Evolutionary conservation across 768 basidiomycete species (phyloP).

Genomic region (Tephrocybe rancida): DNA sequence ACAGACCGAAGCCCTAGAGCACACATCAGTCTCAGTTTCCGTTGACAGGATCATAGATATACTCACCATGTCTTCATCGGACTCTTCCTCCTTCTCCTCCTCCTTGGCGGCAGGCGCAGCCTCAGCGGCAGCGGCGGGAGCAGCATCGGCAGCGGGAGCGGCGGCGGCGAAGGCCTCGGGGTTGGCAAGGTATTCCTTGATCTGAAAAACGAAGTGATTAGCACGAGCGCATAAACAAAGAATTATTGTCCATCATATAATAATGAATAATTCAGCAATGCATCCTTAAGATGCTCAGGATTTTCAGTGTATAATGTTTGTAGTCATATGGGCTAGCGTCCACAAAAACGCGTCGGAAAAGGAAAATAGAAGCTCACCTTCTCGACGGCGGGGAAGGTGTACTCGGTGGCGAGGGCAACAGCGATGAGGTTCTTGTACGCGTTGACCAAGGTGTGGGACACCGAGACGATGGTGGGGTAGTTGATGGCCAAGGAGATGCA

Average conservation of each 20-base stretch:
- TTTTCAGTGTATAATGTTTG: conserved; percentile 72
- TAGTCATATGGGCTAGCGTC: conserved; percentile 28
- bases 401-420: conserved; percentile 87
- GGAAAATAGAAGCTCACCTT: conserved; percentile 78
- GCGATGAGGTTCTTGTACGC: conserved; percentile 98
- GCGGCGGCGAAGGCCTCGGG: conserved; percentile 95
- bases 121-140: conserved; percentile 51
- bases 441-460: conserved; percentile 95
- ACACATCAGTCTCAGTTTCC: conserved; percentile 7
- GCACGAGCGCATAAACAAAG: not conserved
- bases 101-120: conserved; percentile 54
- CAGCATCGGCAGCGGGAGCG: conserved; percentile 62
- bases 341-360: conserved; percentile 1
- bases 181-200: conserved; percentile 97
- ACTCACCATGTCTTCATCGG: conserved; percentile 88
- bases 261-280: conserved; percentile 30
- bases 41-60: not conserved
- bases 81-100: conserved; percentile 84
- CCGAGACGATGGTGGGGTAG: conserved; percentile 95
- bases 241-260: conserved; percentile 30
- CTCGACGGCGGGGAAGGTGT: conserved; percentile 91
- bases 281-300: conserved; percentile 65
- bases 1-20: conserved; percentile 87
- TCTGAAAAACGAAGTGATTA: conserved; percentile 44
- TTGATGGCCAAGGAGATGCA: conserved; percentile 93